These are phyloP conservation scores for Kurtzmaniella quercitrusa DNA, from an alignment of 1,139 yeast genomes.

Conservation along the genomic window DNA sequence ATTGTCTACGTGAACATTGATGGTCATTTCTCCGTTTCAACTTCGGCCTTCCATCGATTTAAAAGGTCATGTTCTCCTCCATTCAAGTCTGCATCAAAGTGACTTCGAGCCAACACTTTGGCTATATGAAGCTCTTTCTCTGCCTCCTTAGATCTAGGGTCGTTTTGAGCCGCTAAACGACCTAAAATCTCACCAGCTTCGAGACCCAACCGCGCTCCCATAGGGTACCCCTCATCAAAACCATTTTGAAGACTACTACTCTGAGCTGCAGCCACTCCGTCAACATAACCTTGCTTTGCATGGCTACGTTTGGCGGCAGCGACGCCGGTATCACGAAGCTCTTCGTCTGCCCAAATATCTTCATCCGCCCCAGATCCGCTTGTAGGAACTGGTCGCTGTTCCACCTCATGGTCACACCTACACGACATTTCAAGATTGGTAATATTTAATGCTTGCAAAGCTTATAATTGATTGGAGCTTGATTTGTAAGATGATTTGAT, in stretches of 20 bases:
- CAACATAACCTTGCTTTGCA: constrained; percentile 77
- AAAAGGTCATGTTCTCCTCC: constrained; percentile 15
- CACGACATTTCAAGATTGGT: not conserved
- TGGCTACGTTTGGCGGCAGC: constrained; percentile 57
- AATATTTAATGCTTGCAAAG: too few relatives aligned
- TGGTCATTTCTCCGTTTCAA: not conserved
- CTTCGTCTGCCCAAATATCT: constrained; percentile 46
- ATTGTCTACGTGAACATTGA: too few relatives aligned
- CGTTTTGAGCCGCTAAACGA: constrained; percentile 17
- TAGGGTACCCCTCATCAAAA: constrained; percentile 74
- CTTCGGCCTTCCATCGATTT: not conserved
- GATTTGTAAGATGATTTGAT: too few relatives aligned
- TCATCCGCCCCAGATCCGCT: constrained; percentile 12
- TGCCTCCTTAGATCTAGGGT: constrained; percentile 29
- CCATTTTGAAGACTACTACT: constrained; percentile 73
- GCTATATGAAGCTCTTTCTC: constrained; percentile 48
- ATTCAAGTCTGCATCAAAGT: constrained; percentile 49
- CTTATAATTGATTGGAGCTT: too few relatives aligned
- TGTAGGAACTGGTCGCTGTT: not conserved
- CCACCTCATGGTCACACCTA: not conserved
- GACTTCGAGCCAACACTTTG: constrained; percentile 44
- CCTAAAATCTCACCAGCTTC: constrained; percentile 69
- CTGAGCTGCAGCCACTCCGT: constrained; percentile 70
- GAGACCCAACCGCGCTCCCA: constrained; percentile 69
- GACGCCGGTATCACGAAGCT: constrained; percentile 22